phyloP scores from a whole-genome alignment of 495 filamentous ascomycete species.

The Saxophila tyrrhenica region DNA sequence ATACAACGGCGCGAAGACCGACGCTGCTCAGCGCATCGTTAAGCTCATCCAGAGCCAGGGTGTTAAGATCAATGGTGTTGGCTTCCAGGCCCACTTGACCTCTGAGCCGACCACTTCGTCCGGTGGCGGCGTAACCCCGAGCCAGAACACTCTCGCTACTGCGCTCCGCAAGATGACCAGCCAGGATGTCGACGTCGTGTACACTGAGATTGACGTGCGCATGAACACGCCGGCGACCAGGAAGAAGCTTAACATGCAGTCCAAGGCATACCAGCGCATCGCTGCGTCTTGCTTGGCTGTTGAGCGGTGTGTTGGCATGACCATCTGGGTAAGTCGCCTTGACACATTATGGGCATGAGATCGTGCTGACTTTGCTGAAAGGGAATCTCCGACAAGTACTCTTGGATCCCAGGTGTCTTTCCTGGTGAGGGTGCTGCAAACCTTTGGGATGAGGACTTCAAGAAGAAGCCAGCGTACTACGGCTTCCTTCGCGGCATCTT shows the following conservation, averaged over 20 bases:
- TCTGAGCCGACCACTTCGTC: slow-evolving; percentile 44
- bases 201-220: slow-evolving; percentile 53
- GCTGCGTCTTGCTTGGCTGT: slow-evolving; percentile 49
- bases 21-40: slow-evolving; percentile 37
- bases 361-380: slow-evolving; percentile 51
- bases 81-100: slow-evolving; percentile 49
- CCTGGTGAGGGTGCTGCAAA: slow-evolving; percentile 22
- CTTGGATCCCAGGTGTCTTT: slow-evolving; percentile 24
- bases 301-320: slow-evolving; percentile 53
- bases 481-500: slow-evolving; percentile 5
- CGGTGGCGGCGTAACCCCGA: slow-evolving; percentile 30
- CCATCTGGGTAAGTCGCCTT: slow-evolving; percentile 43
- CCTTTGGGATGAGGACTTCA: slow-evolving; percentile 8
- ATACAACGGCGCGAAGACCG: slow-evolving; percentile 40
- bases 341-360: slow-evolving; percentile 34
- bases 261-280: slow-evolving; percentile 43
- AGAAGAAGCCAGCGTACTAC: slow-evolving; percentile 18
- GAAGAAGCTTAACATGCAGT: slow-evolving; percentile 45
- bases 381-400: slow-evolving; percentile 44
- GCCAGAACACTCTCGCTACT: slow-evolving; percentile 19
- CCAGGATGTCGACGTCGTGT: slow-evolving; percentile 45
- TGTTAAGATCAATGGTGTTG: slow-evolving; percentile 49
- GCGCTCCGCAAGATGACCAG: slow-evolving; percentile 36
- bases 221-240: slow-evolving; percentile 28
- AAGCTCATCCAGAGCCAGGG: slow-evolving; percentile 35